A percentile compares a stretch with the other conserved stretches of the same genome.
Evolutionary conservation across 2,329 filamentous ascomycete genomes (phyloP).

Genomic region (Aureobasidium sp.): DNA sequence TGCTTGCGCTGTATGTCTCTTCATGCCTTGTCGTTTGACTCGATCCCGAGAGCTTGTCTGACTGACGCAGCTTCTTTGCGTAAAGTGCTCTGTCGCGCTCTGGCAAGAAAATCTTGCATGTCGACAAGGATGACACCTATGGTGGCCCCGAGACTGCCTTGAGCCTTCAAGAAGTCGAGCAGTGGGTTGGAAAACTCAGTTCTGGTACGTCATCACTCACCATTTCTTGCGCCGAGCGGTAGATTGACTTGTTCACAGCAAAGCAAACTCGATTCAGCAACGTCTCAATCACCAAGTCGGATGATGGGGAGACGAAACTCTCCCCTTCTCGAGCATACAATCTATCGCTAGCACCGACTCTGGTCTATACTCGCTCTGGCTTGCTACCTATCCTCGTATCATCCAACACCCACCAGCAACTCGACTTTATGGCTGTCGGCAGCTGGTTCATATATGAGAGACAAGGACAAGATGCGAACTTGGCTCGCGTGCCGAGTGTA

Average conservation of each 20-base stretch:
- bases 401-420: constrained; percentile 77
- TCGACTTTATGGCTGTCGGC: constrained; percentile 89
- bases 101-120: constrained; percentile 81
- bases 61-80: constrained; percentile 57
- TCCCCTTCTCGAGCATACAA: constrained; percentile 67
- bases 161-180: constrained; percentile 71
- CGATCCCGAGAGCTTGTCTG: constrained; percentile 48
- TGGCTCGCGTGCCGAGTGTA: constrained; percentile 75
- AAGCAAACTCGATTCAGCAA: constrained; percentile 23
- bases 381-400: constrained; percentile 78
- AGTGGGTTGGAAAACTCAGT: constrained; percentile 54
- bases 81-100: constrained; percentile 85
- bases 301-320: constrained; percentile 38
- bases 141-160: constrained; percentile 80
- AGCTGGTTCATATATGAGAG: constrained; percentile 73
- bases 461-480: constrained; percentile 20
- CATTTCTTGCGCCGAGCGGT: not conserved
- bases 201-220: not conserved
- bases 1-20: constrained; percentile 46
- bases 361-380: constrained; percentile 76
- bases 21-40: constrained; percentile 15
- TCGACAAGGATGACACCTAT: constrained; percentile 84
- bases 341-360: constrained; percentile 73
- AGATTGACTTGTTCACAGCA: constrained; percentile 15
- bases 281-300: constrained; percentile 30